A percentile compares a stretch with the other conserved stretches of the same genome.
Evolutionary conservation across 768 basidiomycete species (phyloP).

Genomic region (Sporobolomyces pararoseus): DNA sequence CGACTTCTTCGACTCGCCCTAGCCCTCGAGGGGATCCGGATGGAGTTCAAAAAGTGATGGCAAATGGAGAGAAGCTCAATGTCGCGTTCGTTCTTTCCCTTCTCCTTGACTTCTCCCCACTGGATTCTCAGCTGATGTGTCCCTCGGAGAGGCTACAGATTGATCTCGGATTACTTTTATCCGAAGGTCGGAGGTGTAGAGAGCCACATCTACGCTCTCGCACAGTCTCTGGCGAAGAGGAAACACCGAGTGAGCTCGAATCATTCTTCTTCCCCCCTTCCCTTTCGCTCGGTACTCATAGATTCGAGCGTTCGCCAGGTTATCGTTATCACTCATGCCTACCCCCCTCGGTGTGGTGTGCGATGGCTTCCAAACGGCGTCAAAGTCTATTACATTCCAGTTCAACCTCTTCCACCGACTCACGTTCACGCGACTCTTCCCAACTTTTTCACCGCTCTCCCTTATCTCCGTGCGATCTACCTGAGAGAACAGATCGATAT

Average conservation of each 20-base stretch:
- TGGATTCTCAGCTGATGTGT: neutral
- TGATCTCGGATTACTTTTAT: slow-evolving; percentile 75
- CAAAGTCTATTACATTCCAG: slow-evolving; percentile 92
- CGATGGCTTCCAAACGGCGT: slow-evolving; percentile 81
- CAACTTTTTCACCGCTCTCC: slow-evolving; percentile 85
- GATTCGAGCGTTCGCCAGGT: slow-evolving; percentile 57
- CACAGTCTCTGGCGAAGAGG: slow-evolving; percentile 69
- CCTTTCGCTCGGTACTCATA: neutral
- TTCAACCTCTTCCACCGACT: slow-evolving; percentile 61
- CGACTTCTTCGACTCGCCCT: too few species aligned
- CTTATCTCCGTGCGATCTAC: slow-evolving; percentile 84
- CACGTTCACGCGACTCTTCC: slow-evolving; percentile 90
- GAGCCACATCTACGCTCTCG: slow-evolving; percentile 90
- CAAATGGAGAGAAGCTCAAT: slow-evolving; percentile 10
- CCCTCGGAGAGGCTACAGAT: too few species aligned
- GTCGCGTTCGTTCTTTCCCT: slow-evolving; percentile 19
- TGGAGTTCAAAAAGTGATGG: neutral
- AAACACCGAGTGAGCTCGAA: slow-evolving; percentile 82
- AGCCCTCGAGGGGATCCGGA: too few species aligned
- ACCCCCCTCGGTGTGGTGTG: slow-evolving; percentile 78
- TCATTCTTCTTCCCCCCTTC: neutral
- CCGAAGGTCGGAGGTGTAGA: slow-evolving; percentile 93
- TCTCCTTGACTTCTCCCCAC: neutral
- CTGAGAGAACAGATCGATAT: slow-evolving; percentile 79
- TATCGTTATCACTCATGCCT: slow-evolving; percentile 89